Percentiles rank a stretch among this genome's conserved stretches.
Evolutionary conservation across 2,329 filamentous ascomycete species (phyloP).

Genomic region (Coniochaeta sp.): DNA sequence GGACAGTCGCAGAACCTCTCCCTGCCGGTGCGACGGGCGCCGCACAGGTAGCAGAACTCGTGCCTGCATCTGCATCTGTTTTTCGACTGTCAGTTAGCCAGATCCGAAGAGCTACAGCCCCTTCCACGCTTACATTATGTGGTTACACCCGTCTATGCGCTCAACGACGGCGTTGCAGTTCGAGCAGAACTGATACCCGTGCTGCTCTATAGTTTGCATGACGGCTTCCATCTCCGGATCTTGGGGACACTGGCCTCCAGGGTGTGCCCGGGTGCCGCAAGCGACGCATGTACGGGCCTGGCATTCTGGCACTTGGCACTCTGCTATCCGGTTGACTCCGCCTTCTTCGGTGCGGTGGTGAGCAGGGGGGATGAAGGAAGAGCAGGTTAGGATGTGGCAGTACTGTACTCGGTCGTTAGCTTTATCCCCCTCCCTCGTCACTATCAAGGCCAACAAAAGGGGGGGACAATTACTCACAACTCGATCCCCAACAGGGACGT

Average conservation of each 20-base stretch:
- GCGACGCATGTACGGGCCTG: not conserved
- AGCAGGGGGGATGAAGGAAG: not conserved
- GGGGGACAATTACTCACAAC: not conserved
- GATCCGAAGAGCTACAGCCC: too few species aligned
- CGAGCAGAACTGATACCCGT: not conserved
- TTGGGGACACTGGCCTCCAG: not conserved
- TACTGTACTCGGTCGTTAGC: too few species aligned
- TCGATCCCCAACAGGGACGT: not conserved
- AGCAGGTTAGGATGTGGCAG: not conserved
- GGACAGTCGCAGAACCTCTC: not conserved
- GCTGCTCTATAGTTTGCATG: not conserved
- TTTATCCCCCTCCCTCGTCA: too few species aligned
- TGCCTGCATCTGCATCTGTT: not conserved
- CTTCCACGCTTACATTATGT: not conserved
- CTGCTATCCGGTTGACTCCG: not conserved
- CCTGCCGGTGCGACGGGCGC: too few species aligned
- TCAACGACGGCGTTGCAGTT: not conserved
- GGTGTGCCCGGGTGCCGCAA: not conserved
- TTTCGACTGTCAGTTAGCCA: too few species aligned
- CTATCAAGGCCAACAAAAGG: too few species aligned
- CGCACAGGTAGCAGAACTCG: not conserved
- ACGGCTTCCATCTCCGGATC: not conserved
- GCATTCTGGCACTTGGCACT: not conserved
- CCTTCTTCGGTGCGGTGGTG: not conserved
- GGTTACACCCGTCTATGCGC: not conserved